Evolutionary conservation across 2,329 filamentous ascomycete species (phyloP).

Genomic region (Penicillium sclerotigenum): DNA sequence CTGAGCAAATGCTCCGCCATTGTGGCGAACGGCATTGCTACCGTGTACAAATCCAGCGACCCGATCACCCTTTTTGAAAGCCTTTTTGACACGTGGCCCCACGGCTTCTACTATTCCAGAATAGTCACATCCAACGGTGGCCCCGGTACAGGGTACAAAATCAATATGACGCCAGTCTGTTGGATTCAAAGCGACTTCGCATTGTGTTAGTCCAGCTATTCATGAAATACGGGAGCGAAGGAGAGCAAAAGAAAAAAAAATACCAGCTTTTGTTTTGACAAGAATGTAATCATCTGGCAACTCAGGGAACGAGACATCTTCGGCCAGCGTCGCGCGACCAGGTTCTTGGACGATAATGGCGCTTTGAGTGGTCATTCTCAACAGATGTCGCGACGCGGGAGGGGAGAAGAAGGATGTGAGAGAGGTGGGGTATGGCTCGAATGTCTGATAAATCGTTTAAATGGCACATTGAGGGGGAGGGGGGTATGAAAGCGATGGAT

Average conservation of each 20-base stretch:
- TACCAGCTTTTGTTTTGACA: slow-evolving; percentile 43
- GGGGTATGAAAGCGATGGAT: not conserved
- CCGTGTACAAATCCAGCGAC: slow-evolving; percentile 53
- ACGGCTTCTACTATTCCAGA: slow-evolving; percentile 45
- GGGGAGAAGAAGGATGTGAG: not conserved
- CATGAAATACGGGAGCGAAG: not conserved
- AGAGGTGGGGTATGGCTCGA: not conserved
- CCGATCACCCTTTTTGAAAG: slow-evolving; percentile 50
- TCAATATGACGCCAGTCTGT: slow-evolving; percentile 38
- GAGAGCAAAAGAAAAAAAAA: not conserved
- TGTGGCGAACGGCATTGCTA: slow-evolving; percentile 34
- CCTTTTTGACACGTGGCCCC: slow-evolving; percentile 23
- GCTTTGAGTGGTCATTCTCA: slow-evolving; percentile 13
- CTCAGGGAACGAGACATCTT: slow-evolving; percentile 34
- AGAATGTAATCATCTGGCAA: slow-evolving; percentile 50
- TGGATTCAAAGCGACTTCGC: slow-evolving; percentile 54
- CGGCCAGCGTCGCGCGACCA: slow-evolving; percentile 5
- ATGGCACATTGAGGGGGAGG: not conserved
- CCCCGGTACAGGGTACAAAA: slow-evolving; percentile 31
- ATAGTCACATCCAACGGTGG: slow-evolving; percentile 51
- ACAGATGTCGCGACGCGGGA: not conserved
- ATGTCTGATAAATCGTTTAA: not conserved
- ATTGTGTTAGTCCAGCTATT: slow-evolving; percentile 42
- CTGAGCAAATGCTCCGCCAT: slow-evolving; percentile 54
- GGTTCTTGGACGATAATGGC: slow-evolving; percentile 14